Conservation (phyloP, 805 yeast species). For the Wickerhamomyces alni region DNA sequence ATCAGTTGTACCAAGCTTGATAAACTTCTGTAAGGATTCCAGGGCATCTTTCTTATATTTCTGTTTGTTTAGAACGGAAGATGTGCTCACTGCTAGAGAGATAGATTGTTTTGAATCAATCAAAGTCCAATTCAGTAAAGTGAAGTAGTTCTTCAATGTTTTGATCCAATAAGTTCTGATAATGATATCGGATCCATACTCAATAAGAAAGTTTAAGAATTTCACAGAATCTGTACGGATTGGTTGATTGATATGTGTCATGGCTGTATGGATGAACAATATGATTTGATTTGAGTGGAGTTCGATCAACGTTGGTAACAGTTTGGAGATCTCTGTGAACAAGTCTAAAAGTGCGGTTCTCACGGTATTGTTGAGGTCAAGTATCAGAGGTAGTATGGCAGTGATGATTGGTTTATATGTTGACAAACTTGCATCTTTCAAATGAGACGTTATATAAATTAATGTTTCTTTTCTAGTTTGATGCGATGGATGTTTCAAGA, state of each 20-base stretch:
- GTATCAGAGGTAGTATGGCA: slow-evolving; percentile 47
- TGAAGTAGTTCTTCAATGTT: slow-evolving; percentile 59
- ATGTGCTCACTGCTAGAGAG: slow-evolving; percentile 28
- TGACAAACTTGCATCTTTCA: slow-evolving; percentile 46
- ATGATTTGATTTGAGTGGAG: slow-evolving; percentile 55
- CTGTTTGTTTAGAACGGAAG: slow-evolving; percentile 18
- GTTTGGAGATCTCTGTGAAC: slow-evolving; percentile 39
- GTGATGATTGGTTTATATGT: slow-evolving; percentile 51
- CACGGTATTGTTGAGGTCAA: slow-evolving; percentile 61
- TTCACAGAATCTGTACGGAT: slow-evolving; percentile 72
- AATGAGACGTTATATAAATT: slow-evolving; percentile 40
- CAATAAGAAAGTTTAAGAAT: slow-evolving; percentile 56
- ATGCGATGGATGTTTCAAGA: slow-evolving; percentile 69
- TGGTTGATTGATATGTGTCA: slow-evolving; percentile 83
- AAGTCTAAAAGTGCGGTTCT: slow-evolving; percentile 49
- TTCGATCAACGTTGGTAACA: slow-evolving; percentile 49
- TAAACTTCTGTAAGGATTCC: slow-evolving; percentile 34
- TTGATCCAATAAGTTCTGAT: slow-evolving; percentile 64
- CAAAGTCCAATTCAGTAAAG: slow-evolving; percentile 70
- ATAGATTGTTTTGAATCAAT: slow-evolving; percentile 24
- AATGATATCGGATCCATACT: slow-evolving; percentile 46
- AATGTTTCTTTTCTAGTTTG: slow-evolving; percentile 70
- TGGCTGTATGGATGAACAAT: slow-evolving; percentile 81
- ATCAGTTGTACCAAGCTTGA: slow-evolving; percentile 34
- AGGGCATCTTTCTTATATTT: slow-evolving; percentile 26